Evolutionary conservation across 257 asterid genomes (phyloP).

Genomic region (Gentiana dahurica): DNA sequence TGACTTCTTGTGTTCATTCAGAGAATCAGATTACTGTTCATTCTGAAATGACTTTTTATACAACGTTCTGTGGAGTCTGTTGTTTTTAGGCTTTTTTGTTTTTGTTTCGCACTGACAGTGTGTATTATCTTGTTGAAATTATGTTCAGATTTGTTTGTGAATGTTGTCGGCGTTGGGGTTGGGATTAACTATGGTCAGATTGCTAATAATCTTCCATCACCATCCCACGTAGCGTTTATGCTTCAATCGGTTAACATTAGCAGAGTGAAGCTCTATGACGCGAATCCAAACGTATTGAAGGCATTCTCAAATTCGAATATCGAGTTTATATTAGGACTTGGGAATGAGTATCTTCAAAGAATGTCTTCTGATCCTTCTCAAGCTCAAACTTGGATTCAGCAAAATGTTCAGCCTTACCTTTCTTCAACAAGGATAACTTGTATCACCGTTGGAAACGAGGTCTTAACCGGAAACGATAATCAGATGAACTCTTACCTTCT

Average conservation of each 20-base stretch:
- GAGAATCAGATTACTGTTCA: no score
- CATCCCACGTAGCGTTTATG: conserved; percentile 53
- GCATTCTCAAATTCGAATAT: conserved; percentile 57
- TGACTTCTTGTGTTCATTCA: neutral
- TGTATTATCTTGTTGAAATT: neutral
- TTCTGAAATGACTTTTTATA: no score
- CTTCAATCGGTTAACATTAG: conserved; percentile 50
- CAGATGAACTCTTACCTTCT: conserved; percentile 37
- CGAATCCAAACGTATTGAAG: conserved; percentile 56
- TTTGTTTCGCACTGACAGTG: neutral
- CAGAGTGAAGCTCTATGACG: conserved; percentile 70
- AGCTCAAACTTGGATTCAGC: conserved; percentile 69
- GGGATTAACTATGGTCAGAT: conserved; percentile 95
- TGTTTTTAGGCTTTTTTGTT: neutral
- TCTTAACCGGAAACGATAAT: conserved; percentile 47
- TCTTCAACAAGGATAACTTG: conserved; percentile 59
- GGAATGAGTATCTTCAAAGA: conserved; percentile 47
- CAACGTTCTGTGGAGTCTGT: no score
- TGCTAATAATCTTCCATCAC: conserved; percentile 71
- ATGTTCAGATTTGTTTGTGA: conserved; percentile 24
- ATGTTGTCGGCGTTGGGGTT: conserved; percentile 28
- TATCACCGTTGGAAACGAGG: conserved; percentile 73
- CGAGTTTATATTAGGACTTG: conserved; percentile 66
- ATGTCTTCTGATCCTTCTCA: conserved; percentile 47
- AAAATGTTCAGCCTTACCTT: conserved; percentile 56